These are phyloP conservation scores for Hymenoscyphus scutula DNA, from an alignment of 2,329 filamentous ascomycete genomes.

Conservation along the genomic window DNA sequence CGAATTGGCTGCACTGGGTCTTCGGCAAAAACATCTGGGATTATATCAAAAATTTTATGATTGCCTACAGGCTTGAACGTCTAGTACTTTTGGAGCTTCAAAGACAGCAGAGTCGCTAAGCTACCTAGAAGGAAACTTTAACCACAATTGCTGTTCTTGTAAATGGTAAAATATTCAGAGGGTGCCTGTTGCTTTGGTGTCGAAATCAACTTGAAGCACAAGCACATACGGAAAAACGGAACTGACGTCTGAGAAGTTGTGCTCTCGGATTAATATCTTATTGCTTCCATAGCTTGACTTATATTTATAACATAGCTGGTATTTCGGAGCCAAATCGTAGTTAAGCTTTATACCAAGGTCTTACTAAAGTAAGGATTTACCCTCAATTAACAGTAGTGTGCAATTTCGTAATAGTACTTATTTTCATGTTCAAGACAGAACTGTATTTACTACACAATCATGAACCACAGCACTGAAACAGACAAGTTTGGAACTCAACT, in stretches of 20 bases:
- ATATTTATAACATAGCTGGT: constrained; percentile 41
- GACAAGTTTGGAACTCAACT: constrained; percentile 54
- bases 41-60: no score
- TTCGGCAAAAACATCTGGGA: neutral
- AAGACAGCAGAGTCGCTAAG: neutral
- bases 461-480: constrained; percentile 51
- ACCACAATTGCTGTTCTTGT: no score
- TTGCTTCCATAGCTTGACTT: constrained; percentile 35
- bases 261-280: constrained; percentile 29
- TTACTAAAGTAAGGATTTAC: constrained; percentile 45
- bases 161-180: neutral
- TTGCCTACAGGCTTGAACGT: no score
- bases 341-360: neutral
- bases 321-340: constrained; percentile 3
- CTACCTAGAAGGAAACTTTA: neutral
- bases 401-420: constrained; percentile 41
- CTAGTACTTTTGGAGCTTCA: neutral
- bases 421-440: constrained; percentile 39
- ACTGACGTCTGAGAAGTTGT: constrained; percentile 18
- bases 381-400: constrained; percentile 45
- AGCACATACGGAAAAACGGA: constrained; percentile 12
- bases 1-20: neutral
- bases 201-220: neutral
- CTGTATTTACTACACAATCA: constrained; percentile 55
- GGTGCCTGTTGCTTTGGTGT: neutral